A percentile compares a stretch with the other conserved stretches of the same genome.
phyloP scores from a whole-genome alignment of 2,329 filamentous ascomycete species.

The Trichoderma koningiopsis region DNA sequence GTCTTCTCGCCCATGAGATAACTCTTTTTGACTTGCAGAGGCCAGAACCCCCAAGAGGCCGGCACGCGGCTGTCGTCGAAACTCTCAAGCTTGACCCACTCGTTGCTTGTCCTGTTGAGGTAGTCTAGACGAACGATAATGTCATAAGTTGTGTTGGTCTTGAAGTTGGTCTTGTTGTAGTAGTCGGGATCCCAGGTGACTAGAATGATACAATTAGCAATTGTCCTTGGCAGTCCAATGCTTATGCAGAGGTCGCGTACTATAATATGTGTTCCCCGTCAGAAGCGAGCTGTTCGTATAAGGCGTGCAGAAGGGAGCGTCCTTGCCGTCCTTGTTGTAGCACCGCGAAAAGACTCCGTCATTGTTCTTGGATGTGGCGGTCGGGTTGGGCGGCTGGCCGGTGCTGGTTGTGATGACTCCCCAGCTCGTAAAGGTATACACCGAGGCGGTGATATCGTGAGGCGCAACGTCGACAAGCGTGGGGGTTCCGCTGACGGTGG shows the following conservation, averaged over 20 bases:
- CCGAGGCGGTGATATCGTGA: slow-evolving; percentile 50
- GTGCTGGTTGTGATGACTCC: slow-evolving; percentile 46
- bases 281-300: slow-evolving; percentile 47
- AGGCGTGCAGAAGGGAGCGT: slow-evolving; percentile 57
- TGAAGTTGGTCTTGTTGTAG: slow-evolving; percentile 44
- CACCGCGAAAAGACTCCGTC: slow-evolving; percentile 55
- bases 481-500: slow-evolving; percentile 50
- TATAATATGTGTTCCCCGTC: slow-evolving; percentile 53
- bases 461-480: slow-evolving; percentile 44
- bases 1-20: slow-evolving; percentile 42
- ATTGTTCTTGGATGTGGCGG: slow-evolving; percentile 44
- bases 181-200: slow-evolving; percentile 60
- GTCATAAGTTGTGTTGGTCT: slow-evolving; percentile 36
- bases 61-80: slow-evolving; percentile 38
- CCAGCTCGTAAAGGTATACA: slow-evolving; percentile 43
- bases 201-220: slow-evolving; percentile 31
- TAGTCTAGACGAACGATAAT: slow-evolving; percentile 46
- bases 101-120: slow-evolving; percentile 42
- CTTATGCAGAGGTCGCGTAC: slow-evolving; percentile 38
- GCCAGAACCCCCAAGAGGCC: slow-evolving; percentile 52
- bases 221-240: neutral
- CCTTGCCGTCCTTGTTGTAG: slow-evolving; percentile 49
- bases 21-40: slow-evolving; percentile 44
- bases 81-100: slow-evolving; percentile 43
- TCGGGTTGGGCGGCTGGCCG: slow-evolving; percentile 49